These are phyloP conservation scores for Ophiostoma ips DNA, from an alignment of 2,329 filamentous ascomycete species.

Conservation along the genomic window DNA sequence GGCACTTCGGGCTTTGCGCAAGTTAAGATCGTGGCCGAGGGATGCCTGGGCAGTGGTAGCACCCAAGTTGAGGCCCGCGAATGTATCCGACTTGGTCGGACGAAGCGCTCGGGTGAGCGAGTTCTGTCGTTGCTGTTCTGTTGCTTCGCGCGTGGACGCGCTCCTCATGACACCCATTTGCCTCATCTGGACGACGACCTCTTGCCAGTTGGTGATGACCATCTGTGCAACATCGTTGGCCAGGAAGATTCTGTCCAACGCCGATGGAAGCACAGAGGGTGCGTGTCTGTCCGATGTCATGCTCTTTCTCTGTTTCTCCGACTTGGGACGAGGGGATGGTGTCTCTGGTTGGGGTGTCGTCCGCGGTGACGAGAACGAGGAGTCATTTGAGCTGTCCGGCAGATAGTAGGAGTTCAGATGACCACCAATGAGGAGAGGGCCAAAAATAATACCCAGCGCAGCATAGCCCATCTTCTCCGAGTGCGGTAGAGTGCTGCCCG, in stretches of 20 bases:
- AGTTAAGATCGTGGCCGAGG: background rate
- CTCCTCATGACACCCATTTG: constrained; percentile 25
- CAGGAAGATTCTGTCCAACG: constrained; percentile 41
- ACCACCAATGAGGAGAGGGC: constrained; percentile 47
- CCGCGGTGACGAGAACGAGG: constrained; percentile 19
- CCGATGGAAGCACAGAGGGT: constrained; percentile 15
- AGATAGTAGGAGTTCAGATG: constrained; percentile 33
- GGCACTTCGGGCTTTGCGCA: constrained; percentile 11
- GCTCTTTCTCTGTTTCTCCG: constrained; percentile 20
- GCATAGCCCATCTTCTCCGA: constrained; percentile 50
- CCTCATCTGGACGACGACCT: constrained; percentile 46
- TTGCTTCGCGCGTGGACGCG: constrained; percentile 5
- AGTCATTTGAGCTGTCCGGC: constrained; percentile 20
- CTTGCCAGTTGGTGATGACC: constrained; percentile 51
- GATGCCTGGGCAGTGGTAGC: background rate
- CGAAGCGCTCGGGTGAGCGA: constrained; percentile 4
- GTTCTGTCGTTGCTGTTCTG: background rate
- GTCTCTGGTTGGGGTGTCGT: constrained; percentile 22
- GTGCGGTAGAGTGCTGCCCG: constrained; percentile 37
- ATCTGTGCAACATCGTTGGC: constrained; percentile 49
- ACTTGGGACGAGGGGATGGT: constrained; percentile 27
- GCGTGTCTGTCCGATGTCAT: constrained; percentile 12
- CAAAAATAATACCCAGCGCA: constrained; percentile 50
- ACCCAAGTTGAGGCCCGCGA: constrained; percentile 4
- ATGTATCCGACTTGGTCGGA: constrained; percentile 11